Percentiles rank a stretch among this genome's conserved stretches.
These are phyloP conservation scores for Anthoceros angustus DNA, from an alignment of 225 moss, liverwort and hornwort species.

Conservation along the genomic window DNA sequence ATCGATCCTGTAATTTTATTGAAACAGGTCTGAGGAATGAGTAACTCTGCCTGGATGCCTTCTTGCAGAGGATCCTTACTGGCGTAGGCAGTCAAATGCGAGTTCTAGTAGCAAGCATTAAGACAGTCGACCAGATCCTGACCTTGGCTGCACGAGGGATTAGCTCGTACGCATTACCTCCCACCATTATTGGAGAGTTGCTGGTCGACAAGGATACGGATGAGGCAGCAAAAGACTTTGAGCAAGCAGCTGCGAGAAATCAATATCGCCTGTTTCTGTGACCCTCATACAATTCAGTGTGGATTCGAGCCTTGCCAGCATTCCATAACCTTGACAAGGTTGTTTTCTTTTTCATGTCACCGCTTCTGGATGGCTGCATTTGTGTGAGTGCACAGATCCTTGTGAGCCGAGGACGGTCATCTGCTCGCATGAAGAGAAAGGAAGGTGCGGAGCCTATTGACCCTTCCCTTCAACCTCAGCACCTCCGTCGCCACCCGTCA, in stretches of 20 bases:
- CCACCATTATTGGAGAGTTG: not conserved
- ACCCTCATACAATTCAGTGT: not conserved
- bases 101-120: slow-evolving; percentile 50
- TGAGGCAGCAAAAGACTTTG: not conserved
- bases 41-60: not conserved
- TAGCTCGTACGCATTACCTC: slow-evolving; percentile 28
- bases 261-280: not conserved
- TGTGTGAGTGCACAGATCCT: too few relatives aligned
- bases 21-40: not conserved
- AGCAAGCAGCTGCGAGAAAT: slow-evolving; percentile 1
- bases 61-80: slow-evolving; percentile 24
- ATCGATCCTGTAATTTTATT: too few relatives aligned
- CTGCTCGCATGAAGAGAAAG: too few relatives aligned
- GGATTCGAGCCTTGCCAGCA: too few relatives aligned
- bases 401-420: too few relatives aligned
- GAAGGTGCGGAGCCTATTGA: not conserved
- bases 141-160: slow-evolving; percentile 35
- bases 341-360: too few relatives aligned
- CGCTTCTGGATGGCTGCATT: too few relatives aligned
- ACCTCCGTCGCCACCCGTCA: slow-evolving; percentile 5
- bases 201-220: not conserved
- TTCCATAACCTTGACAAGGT: too few relatives aligned
- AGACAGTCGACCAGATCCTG: slow-evolving; percentile 29
- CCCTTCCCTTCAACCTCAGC: not conserved
- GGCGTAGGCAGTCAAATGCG: slow-evolving; percentile 45